phyloP scores from a whole-genome alignment of 495 filamentous ascomycete species.

The Symbiotaphrina buchneri region DNA sequence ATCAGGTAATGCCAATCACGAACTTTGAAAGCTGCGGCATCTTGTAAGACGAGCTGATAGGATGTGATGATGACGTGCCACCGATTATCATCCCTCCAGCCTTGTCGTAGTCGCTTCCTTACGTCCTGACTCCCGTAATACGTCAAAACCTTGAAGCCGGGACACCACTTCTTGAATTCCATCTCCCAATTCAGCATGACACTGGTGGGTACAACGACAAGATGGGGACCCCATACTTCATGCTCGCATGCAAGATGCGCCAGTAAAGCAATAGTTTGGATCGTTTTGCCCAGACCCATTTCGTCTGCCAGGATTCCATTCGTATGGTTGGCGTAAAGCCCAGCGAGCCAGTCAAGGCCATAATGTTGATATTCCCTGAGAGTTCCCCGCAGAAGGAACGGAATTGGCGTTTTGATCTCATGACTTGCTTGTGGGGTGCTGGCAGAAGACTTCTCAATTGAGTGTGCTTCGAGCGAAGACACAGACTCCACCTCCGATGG shows the following conservation, averaged over 20 bases:
- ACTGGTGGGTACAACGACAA: constrained; percentile 91
- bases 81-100: constrained; percentile 73
- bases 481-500: constrained; percentile 45
- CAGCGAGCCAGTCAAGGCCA: constrained; percentile 89
- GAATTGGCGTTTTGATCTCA: constrained; percentile 48
- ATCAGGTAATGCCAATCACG: constrained; percentile 97
- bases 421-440: constrained; percentile 9
- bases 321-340: constrained; percentile 73
- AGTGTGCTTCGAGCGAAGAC: constrained; percentile 20
- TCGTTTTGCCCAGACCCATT: constrained; percentile 98
- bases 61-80: constrained; percentile 97
- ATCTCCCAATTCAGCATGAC: constrained; percentile 99
- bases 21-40: constrained; percentile 79
- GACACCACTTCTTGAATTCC: constrained; percentile 99
- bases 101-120: constrained; percentile 68
- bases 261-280: constrained; percentile 88
- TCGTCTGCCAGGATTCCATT: constrained; percentile 99
- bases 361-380: constrained; percentile 93
- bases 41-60: constrained; percentile 86
- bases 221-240: constrained; percentile 85
- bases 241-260: constrained; percentile 85
- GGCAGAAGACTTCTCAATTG: constrained; percentile 2
- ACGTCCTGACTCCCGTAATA: constrained; percentile 93
- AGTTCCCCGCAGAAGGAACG: constrained; percentile 73
- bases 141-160: constrained; percentile 92